Conservation (phyloP, 345 rosid genomes). For the Hibiscus tridactylites region DNA sequence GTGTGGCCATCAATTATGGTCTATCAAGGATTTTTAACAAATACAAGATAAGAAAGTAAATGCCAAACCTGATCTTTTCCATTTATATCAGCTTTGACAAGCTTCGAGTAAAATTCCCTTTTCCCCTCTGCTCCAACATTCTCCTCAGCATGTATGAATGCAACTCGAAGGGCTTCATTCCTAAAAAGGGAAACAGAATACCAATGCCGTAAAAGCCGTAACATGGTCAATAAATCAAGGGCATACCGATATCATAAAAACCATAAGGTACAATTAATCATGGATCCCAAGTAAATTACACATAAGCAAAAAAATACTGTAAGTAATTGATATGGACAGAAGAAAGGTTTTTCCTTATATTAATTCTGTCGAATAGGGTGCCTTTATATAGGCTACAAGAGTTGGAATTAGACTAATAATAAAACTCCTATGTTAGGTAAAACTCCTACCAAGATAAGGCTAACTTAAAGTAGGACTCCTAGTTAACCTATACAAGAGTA, state of each 20-base stretch:
- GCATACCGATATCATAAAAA: neutral
- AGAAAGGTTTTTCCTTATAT: too few species aligned
- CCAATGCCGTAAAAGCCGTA: neutral
- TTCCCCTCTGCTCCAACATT: slow-evolving; percentile 45
- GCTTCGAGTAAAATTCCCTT: slow-evolving; percentile 74
- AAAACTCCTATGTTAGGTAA: too few species aligned
- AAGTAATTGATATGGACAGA: too few species aligned
- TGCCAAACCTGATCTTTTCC: slow-evolving; percentile 91
- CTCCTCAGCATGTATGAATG: slow-evolving; percentile 92
- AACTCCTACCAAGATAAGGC: too few species aligned
- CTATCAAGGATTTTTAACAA: neutral
- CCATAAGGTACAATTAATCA: neutral
- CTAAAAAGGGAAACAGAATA: slow-evolving; percentile 24
- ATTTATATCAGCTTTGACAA: slow-evolving; percentile 91
- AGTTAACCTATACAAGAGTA: too few species aligned
- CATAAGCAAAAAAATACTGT: neutral
- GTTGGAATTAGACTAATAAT: too few species aligned
- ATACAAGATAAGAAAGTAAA: neutral
- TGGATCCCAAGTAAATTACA: neutral
- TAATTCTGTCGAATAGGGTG: too few species aligned
- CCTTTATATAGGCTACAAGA: too few species aligned
- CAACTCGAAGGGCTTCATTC: slow-evolving; percentile 96
- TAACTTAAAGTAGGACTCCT: too few species aligned
- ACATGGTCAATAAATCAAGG: neutral
- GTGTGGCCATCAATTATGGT: neutral